Base-by-base conservation (phyloP, 2,329 filamentous ascomycete genomes). In the Alternaria novae-zelandiae region DNA sequence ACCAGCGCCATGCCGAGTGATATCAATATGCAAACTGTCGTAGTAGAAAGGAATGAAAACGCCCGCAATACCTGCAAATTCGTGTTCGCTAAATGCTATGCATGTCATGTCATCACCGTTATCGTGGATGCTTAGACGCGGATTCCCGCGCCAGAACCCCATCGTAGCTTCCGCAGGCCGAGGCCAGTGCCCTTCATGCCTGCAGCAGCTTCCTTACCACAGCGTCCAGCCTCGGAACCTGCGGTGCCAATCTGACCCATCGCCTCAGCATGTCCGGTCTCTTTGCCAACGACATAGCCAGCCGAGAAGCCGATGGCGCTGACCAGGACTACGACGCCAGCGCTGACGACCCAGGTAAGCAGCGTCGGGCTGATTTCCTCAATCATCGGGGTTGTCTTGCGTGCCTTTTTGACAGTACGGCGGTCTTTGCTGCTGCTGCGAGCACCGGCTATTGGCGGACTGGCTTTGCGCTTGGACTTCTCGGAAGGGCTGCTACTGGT, bases 331-430 rank as follows among this genome's bases (percentile, higher is more conserved):
- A 90, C 86, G 17, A 90, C 87, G 3, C 88, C 88, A 0, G 88
- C 88, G 53, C 87, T 88, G 50, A 90, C 85, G 5, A 90, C 86
- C 88, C 88, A 90, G 0, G 88, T 89, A 68, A 90, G 84, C 9
- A 90, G 79, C 0, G 88, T 90, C 0, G 88, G 88, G 30, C 83
- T 86, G 61, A 87, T 82, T 7, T 80, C 78, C 30, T 82, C 81
- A 17, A 78, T 71, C 10, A 79, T 36, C 7, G 74, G 74, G 10
- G 71, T 71, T 17, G 72, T 72, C 55, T 77, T 76, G 17, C 81
- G 79, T 6, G 77, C 77, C 61, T 84, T 85, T 74, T 85, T 85
- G 25, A 76, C 61, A 2, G 73, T 74, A n/a, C 81, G 81, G 10
- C 81, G 80, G 60, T 83, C 82, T 66, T 82, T 82, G 68, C 80